Evolutionary conservation across 148 eudicot genomes (phyloP).

Genomic region (Agrostemma githago): DNA sequence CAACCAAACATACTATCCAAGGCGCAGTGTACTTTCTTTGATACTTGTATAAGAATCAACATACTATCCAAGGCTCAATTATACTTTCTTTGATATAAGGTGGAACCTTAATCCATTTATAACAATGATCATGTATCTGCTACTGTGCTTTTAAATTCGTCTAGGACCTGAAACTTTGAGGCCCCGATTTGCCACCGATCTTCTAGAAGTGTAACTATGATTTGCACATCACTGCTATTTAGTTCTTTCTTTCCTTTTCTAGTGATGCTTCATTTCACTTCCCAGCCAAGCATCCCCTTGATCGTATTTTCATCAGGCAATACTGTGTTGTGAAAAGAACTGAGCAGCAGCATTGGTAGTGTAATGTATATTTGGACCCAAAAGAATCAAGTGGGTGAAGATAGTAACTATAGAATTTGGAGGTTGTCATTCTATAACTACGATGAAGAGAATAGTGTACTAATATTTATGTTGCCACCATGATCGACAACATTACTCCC

Average conservation of each 20-base stretch:
- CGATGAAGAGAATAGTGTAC: not conserved
- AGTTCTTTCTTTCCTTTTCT: not conserved
- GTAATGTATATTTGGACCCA: not conserved
- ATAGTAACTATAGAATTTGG: not conserved
- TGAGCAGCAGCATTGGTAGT: not conserved
- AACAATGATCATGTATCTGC: not conserved
- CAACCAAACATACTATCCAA: not conserved
- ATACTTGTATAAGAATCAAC: no score
- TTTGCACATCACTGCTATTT: not conserved
- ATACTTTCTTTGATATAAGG: not conserved
- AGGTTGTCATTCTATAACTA: not conserved
- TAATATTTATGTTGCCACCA: constrained; percentile 10
- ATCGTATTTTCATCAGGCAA: not conserved
- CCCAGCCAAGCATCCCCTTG: not conserved
- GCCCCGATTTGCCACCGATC: not conserved
- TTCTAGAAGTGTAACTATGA: constrained; percentile 2
- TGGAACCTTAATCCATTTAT: not conserved
- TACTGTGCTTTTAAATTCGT: not conserved
- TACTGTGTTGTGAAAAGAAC: not conserved
- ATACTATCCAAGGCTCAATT: no score
- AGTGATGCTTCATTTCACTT: not conserved
- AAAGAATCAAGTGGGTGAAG: not conserved
- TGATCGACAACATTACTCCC: not conserved
- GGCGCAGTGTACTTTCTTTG: not conserved
- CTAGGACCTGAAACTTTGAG: not conserved